Base-by-base conservation (phyloP, 2,329 filamentous ascomycete species). In the Trichoderma harzianum region DNA sequence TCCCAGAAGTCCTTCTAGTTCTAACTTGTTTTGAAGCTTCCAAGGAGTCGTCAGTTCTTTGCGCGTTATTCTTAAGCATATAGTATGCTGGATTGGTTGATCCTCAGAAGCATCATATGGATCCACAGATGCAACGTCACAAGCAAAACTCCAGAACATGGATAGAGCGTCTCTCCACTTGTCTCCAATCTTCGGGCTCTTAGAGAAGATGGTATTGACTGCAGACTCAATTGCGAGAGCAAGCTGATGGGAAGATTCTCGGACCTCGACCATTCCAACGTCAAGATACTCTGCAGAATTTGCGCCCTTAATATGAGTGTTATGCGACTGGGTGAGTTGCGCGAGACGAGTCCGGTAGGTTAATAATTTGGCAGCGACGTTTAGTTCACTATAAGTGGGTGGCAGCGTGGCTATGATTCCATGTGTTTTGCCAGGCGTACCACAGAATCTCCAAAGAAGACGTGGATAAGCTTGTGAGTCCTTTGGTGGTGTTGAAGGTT, bases 91-190 rank as follows among this genome's bases (percentile, higher is more conserved):
- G 18, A 2, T 21, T 47, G 43, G 3, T 21, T 0, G 18, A 21
- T 47, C 18, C 0, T 47, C 5, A 1, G 43, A 21, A 47, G 3
- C 0, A 47, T 11, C 18, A n/a, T 0, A 0, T n/a, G 18, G 1
- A 10, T 47, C 39, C 7, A 7, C 1, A 7, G 8, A 5, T n/a
- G 4, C 18, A n/a, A 47, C 18, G 5, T n/a, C 18, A 2, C 18
- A 47, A 0, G 43, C 8, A 47, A 47, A 47, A 21, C 8, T 5
- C 43, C 43, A 47, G 43, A 5, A 21, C 18, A 47, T 21, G 18
- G 8, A 47, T 3, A 5, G 8, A 47, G 43, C 2, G 1, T 47
- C 18, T 47, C n/a, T 47, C 43, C 43, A 21, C 39, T 47, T 1
- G 3, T 11, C 39, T 21, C 18, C 18, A 0, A 47, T 47, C 11